phyloP scores from a whole-genome alignment of 352 stramenopile genomes.

The Pythium oligandrum region DNA sequence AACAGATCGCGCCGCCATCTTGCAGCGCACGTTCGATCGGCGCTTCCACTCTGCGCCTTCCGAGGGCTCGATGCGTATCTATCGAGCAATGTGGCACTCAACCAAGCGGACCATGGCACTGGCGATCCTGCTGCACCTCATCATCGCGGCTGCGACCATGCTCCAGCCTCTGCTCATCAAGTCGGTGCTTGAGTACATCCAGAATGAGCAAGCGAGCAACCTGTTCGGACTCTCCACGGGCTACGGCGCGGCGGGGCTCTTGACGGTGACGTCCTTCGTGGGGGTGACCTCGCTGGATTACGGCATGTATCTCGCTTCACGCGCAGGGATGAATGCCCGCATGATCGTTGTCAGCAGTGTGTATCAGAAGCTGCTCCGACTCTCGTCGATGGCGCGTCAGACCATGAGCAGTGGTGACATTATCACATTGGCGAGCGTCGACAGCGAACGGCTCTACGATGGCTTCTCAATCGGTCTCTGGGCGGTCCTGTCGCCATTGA shows the following conservation, averaged over 20 bases:
- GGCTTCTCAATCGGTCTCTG: slow-evolving; percentile 31
- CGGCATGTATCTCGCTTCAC: slow-evolving; percentile 36
- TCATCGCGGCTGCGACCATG: slow-evolving; percentile 18
- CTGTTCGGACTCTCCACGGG: slow-evolving; percentile 15
- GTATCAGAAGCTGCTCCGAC: slow-evolving; percentile 44
- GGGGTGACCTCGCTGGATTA: slow-evolving; percentile 33
- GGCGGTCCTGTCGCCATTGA: no score
- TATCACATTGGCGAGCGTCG: slow-evolving; percentile 40
- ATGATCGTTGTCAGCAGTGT: slow-evolving; percentile 39
- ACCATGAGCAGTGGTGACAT: slow-evolving; percentile 45
- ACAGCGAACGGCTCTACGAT: slow-evolving; percentile 44
- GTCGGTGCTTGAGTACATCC: slow-evolving; percentile 16
- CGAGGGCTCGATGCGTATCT: no score
- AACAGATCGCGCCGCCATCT: no score
- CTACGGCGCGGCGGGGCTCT: slow-evolving; percentile 8
- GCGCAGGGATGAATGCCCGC: slow-evolving; percentile 36
- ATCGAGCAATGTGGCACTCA: no score
- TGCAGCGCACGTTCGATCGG: no score
- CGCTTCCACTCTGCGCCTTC: no score
- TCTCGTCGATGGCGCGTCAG: slow-evolving; percentile 33
- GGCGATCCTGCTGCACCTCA: slow-evolving; percentile 16
- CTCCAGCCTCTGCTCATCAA: slow-evolving; percentile 26
- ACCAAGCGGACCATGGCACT: no score
- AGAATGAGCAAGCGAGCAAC: slow-evolving; percentile 11
- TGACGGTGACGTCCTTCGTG: slow-evolving; percentile 6